Evolutionary conservation across 768 basidiomycete genomes (phyloP).

Genomic region (Agaricus bisporus): DNA sequence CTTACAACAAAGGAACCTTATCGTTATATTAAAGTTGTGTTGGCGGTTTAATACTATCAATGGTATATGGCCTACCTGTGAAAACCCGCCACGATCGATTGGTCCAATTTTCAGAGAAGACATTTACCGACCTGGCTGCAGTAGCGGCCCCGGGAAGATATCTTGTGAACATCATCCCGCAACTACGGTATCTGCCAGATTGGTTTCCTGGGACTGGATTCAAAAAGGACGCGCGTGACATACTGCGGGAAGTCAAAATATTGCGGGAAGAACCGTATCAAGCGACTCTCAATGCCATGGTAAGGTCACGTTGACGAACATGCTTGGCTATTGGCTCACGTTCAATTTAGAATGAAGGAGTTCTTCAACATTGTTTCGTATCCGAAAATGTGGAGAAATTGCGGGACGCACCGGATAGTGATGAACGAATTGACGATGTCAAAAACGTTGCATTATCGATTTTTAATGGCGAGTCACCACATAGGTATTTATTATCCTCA

Average conservation of each 20-base stretch:
- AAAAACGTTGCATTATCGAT: neutral
- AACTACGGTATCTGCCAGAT: conserved; percentile 19
- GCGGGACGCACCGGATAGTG: neutral
- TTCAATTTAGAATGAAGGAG: neutral
- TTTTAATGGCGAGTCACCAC: neutral
- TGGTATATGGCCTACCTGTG: conserved; percentile 23
- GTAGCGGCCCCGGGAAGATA: conserved; percentile 14
- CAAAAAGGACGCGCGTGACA: conserved; percentile 21
- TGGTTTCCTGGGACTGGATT: conserved; percentile 29
- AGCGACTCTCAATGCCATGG: conserved; percentile 5
- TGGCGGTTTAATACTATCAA: conserved; percentile 16
- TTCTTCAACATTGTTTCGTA: neutral
- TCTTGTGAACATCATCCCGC: conserved; percentile 17
- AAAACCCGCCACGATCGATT: conserved; percentile 19
- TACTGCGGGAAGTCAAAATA: conserved; percentile 7
- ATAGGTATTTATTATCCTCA: neutral
- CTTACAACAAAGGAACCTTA: too few relatives aligned
- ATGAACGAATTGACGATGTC: neutral
- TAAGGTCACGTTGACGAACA: neutral
- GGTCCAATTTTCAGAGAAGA: conserved; percentile 13
- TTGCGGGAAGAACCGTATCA: conserved; percentile 3
- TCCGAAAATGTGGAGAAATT: neutral
- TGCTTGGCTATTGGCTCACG: too few relatives aligned
- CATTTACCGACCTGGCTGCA: conserved; percentile 12
- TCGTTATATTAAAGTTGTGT: neutral